Evolutionary conservation across 768 basidiomycete species (phyloP).

Genomic region (Astraeus odoratus): DNA sequence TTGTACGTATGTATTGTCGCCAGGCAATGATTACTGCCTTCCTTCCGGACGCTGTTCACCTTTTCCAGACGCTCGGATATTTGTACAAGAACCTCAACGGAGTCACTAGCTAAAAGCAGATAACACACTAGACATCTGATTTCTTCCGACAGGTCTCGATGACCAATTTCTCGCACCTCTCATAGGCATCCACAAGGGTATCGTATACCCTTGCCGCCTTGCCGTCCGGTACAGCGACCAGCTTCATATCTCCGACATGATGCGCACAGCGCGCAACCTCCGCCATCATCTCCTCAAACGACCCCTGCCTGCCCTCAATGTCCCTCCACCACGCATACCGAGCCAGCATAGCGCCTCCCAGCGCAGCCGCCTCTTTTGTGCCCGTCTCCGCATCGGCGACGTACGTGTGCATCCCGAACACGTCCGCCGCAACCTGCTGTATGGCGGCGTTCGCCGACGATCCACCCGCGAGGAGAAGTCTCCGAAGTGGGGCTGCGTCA

Average conservation of each 20-base stretch:
- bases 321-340: conserved; percentile 64
- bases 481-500: conserved; percentile 42
- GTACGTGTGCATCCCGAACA: conserved; percentile 73
- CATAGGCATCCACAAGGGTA: conserved; percentile 44
- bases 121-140: too few relatives aligned
- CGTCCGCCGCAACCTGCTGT: conserved; percentile 67
- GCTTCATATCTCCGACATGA: conserved; percentile 41
- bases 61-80: too few relatives aligned
- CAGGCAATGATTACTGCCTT: neutral
- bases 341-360: conserved; percentile 67
- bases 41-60: too few relatives aligned
- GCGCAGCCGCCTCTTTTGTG: conserved; percentile 64
- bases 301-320: conserved; percentile 33
- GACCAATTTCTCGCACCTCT: conserved; percentile 22
- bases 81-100: too few relatives aligned
- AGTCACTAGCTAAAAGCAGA: too few relatives aligned
- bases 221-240: conserved; percentile 52
- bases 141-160: neutral
- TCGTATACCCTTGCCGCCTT: conserved; percentile 46
- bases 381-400: conserved; percentile 36
- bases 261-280: conserved; percentile 24
- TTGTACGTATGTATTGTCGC: too few relatives aligned
- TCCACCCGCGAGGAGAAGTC: conserved; percentile 75
- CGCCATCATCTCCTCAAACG: conserved; percentile 57
- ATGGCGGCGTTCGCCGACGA: conserved; percentile 68